phyloP scores from a whole-genome alignment of 257 asterid species.

The Solanum dulcamara region DNA sequence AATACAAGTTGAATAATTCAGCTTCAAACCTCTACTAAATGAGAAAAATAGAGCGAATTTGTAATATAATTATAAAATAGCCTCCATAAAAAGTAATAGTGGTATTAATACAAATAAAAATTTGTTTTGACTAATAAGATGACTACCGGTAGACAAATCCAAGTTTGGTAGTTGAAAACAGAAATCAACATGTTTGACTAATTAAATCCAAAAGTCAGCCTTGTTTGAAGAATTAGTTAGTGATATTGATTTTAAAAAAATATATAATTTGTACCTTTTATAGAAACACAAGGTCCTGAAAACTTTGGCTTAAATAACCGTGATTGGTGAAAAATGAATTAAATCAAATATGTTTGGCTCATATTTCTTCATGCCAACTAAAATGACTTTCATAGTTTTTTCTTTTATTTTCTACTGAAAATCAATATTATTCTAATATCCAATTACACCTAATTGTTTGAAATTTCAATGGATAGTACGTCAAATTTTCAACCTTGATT shows the following conservation, averaged over 20 bases:
- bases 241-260: not conserved
- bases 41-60: not conserved
- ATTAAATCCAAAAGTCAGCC: not conserved
- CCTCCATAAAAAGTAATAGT: not conserved
- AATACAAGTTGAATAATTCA: not conserved
- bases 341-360: not conserved
- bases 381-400: not conserved
- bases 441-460: not conserved
- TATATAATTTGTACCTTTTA: not conserved
- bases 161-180: not conserved
- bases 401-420: not conserved
- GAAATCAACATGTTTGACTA: not conserved
- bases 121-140: not conserved
- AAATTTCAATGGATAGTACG: not conserved
- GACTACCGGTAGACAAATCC: not conserved
- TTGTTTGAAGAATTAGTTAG: not conserved
- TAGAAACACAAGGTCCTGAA: not conserved
- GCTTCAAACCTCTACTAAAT: not conserved
- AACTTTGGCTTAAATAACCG: not conserved
- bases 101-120: not conserved
- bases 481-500: not conserved
- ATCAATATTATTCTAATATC: not conserved
- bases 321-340: not conserved
- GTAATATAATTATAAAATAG: not conserved
- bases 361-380: not conserved